Conservation (phyloP, 2,329 filamentous ascomycete genomes). For the Thelonectria olida region DNA sequence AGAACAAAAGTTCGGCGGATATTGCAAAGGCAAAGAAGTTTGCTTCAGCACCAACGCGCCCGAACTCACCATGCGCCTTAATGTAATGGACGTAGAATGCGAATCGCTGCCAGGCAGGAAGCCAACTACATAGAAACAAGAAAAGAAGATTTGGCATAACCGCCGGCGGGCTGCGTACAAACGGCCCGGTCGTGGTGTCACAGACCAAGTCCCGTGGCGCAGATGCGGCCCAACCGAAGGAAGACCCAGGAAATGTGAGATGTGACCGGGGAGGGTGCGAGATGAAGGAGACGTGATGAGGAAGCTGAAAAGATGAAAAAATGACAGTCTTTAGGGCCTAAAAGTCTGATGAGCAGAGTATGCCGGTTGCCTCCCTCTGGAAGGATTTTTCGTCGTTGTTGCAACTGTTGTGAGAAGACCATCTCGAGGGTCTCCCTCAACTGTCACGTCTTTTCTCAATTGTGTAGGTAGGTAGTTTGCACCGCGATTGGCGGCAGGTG, state of each 20-base stretch:
- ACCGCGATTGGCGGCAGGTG: background rate
- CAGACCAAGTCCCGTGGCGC: background rate
- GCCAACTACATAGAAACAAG: background rate
- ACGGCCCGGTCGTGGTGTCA: background rate
- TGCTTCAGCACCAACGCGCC: background rate
- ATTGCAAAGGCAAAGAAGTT: too few relatives aligned
- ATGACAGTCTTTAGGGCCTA: too few relatives aligned
- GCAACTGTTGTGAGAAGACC: background rate
- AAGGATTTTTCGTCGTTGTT: background rate
- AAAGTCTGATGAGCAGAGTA: too few relatives aligned
- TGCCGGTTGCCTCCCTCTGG: too few relatives aligned
- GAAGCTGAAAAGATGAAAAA: too few relatives aligned
- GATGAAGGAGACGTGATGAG: too few relatives aligned
- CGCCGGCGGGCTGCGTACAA: background rate
- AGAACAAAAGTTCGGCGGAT: too few relatives aligned
- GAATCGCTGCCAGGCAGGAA: background rate
- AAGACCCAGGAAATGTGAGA: too few relatives aligned
- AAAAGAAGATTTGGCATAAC: background rate
- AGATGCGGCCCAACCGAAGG: background rate
- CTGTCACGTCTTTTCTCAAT: background rate
- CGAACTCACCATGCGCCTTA: background rate
- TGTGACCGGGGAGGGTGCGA: too few relatives aligned
- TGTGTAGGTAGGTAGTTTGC: background rate
- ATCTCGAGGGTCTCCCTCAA: background rate
- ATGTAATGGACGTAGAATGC: background rate